phyloP scores from a whole-genome alignment of 768 basidiomycete species.

The Trametes cubensis region DNA sequence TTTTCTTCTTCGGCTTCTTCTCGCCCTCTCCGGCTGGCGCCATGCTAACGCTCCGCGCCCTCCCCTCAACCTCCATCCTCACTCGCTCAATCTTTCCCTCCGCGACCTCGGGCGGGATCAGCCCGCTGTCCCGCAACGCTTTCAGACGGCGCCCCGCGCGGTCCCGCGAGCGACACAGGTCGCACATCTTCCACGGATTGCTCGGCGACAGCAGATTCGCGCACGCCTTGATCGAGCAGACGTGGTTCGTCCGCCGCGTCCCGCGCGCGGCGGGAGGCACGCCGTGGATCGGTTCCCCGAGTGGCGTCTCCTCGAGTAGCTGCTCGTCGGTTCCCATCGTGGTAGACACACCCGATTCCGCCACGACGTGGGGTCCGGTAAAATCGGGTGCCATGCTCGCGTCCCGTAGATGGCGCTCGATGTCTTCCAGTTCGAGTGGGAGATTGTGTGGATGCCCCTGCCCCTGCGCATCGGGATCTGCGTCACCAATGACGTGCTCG shows the following conservation, averaged over 20 bases:
- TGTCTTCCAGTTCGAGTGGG: constrained; percentile 2
- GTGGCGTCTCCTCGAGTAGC: constrained; percentile 11
- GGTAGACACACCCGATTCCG: constrained; percentile 3
- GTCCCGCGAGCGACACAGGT: constrained; percentile 45
- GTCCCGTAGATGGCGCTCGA: constrained; percentile 11
- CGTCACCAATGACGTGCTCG: not conserved
- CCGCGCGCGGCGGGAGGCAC: constrained; percentile 36
- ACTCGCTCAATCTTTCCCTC: constrained; percentile 11
- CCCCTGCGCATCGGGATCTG: no score
- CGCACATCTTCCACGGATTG: constrained; percentile 53
- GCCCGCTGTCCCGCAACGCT: constrained; percentile 33
- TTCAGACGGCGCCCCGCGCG: constrained; percentile 36
- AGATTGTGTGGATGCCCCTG: not conserved
- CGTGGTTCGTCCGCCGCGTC: constrained; percentile 37
- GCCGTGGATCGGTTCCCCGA: constrained; percentile 20
- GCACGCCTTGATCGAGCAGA: constrained; percentile 45
- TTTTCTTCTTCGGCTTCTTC: constrained; percentile 11
- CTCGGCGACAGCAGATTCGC: constrained; percentile 46
- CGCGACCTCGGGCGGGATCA: constrained; percentile 20
- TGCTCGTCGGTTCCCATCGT: not conserved
- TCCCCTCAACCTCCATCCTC: constrained; percentile 15
- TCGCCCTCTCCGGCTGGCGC: not conserved
- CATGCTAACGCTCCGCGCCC: not conserved
- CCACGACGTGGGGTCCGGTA: not conserved
- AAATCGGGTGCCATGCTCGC: constrained; percentile 7